These are phyloP conservation scores for Colletotrichum sp. DNA, from an alignment of 2,329 filamentous ascomycete species.

Conservation along the genomic window DNA sequence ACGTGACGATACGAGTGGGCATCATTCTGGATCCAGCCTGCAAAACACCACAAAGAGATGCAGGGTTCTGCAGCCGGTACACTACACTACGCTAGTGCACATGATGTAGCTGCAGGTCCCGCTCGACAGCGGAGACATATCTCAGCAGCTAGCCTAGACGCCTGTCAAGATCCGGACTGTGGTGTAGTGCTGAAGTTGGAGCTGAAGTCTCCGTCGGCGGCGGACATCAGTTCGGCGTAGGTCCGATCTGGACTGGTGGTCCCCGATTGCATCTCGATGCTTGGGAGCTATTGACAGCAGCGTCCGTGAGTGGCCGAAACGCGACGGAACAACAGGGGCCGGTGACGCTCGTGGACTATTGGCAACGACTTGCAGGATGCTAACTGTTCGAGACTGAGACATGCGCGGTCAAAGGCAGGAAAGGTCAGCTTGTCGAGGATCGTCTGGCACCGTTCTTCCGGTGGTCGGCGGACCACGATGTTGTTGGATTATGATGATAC, in stretches of 20 bases:
- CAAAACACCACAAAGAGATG: neutral
- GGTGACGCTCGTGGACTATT: neutral
- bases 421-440: neutral
- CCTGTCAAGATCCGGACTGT: neutral
- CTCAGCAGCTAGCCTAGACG: neutral
- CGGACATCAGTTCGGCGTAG: neutral
- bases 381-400: neutral
- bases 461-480: neutral
- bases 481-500: neutral
- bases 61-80: slow-evolving; percentile 3
- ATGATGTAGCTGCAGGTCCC: slow-evolving; percentile 1
- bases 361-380: neutral
- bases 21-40: neutral
- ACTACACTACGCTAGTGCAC: neutral
- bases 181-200: neutral
- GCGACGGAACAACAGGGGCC: neutral
- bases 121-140: slow-evolving; percentile 1
- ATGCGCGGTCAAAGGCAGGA: neutral
- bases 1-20: neutral
- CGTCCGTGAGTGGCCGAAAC: neutral
- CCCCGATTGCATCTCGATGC: neutral
- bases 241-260: neutral
- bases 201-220: neutral
- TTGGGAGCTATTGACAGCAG: neutral
- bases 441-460: neutral